phyloP scores from a whole-genome alignment of 306 rosid genomes.

The Ochetophila trinervis region DNA sequence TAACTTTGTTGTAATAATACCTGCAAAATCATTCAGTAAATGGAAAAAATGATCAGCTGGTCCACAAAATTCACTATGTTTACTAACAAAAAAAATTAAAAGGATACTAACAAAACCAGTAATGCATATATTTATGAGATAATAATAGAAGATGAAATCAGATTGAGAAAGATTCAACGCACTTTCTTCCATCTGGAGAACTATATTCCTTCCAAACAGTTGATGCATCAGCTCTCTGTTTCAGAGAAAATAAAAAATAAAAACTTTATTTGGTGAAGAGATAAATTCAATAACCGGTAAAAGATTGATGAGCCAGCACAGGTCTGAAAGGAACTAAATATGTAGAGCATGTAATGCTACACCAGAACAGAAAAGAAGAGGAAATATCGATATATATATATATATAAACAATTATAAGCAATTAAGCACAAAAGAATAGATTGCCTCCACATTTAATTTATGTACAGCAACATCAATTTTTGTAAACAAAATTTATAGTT shows the following conservation, averaged over 20 bases:
- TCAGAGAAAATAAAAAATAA: slow-evolving; percentile 41
- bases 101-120: not conserved
- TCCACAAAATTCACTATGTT: not conserved
- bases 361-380: slow-evolving; percentile 18
- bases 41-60: slow-evolving; percentile 5
- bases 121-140: slow-evolving; percentile 1
- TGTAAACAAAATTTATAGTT: slow-evolving; percentile 7
- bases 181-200: slow-evolving; percentile 94
- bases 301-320: slow-evolving; percentile 11
- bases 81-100: too few relatives aligned
- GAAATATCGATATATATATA: slow-evolving; percentile 15
- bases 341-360: not conserved
- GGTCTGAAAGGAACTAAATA: not conserved
- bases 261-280: slow-evolving; percentile 6
- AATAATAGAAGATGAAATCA: slow-evolving; percentile 14
- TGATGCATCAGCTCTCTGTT: slow-evolving; percentile 98
- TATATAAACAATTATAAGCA: too few relatives aligned
- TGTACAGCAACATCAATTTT: slow-evolving; percentile 10
- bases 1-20: slow-evolving; percentile 89
- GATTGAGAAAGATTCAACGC: slow-evolving; percentile 30
- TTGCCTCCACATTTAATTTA: slow-evolving; percentile 1
- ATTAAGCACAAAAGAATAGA: too few relatives aligned
- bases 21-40: slow-evolving; percentile 46
- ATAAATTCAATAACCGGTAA: slow-evolving; percentile 12
- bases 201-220: slow-evolving; percentile 99